phyloP scores from a whole-genome alignment of 2,329 filamentous ascomycete genomes.

The Alternaria arborescens region DNA sequence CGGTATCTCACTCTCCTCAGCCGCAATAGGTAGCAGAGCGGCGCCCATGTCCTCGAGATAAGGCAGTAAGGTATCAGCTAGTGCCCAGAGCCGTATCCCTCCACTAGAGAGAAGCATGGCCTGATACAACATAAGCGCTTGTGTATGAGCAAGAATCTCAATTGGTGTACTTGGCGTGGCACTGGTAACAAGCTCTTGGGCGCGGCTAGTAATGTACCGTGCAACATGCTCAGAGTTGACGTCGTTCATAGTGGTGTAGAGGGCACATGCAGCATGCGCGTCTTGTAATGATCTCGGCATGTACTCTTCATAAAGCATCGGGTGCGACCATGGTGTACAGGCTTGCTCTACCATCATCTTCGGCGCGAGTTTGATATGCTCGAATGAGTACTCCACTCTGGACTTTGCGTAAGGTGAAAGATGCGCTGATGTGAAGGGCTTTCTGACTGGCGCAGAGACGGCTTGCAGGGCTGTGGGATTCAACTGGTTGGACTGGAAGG shows the following conservation, averaged over 20 bases:
- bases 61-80: slow-evolving; percentile 27
- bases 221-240: slow-evolving; percentile 60
- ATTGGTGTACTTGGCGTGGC: slow-evolving; percentile 18
- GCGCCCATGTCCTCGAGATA: slow-evolving; percentile 26
- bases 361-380: slow-evolving; percentile 38
- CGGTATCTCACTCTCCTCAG: slow-evolving; percentile 22
- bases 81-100: slow-evolving; percentile 31
- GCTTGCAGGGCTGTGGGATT: slow-evolving; percentile 3
- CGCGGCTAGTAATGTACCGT: slow-evolving; percentile 58
- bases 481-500: not conserved
- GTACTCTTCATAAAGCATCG: slow-evolving; percentile 58
- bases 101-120: slow-evolving; percentile 38
- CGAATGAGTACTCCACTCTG: slow-evolving; percentile 38
- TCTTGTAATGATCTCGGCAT: slow-evolving; percentile 65
- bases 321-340: slow-evolving; percentile 64
- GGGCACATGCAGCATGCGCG: slow-evolving; percentile 62
- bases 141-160: slow-evolving; percentile 39
- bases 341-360: slow-evolving; percentile 58
- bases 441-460: not conserved
- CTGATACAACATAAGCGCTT: slow-evolving; percentile 43
- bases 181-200: slow-evolving; percentile 54
- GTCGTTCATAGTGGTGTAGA: slow-evolving; percentile 61
- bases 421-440: slow-evolving; percentile 21
- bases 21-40: slow-evolving; percentile 15
- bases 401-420: slow-evolving; percentile 31